A percentile compares a stretch with the other conserved stretches of the same genome.
phyloP scores from a whole-genome alignment of 352 stramenopile genomes.

The Pythium angustatum region DNA sequence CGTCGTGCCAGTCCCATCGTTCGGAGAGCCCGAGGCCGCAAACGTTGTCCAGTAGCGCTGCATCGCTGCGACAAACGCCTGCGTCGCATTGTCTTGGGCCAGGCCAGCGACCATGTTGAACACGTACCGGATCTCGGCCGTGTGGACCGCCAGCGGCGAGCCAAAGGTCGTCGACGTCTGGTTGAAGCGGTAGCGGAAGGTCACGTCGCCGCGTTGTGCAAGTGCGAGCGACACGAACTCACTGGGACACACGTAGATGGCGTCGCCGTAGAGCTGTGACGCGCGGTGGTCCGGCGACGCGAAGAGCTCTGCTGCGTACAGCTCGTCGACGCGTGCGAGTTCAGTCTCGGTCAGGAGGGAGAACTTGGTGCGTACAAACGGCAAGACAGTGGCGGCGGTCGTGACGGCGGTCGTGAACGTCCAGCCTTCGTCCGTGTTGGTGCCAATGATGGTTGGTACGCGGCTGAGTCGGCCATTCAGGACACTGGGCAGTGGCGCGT shows the following conservation, averaged over 20 bases:
- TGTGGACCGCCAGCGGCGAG: conserved; percentile 9
- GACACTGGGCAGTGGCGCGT: neutral
- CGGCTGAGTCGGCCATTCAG: neutral
- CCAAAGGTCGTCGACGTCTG: conserved; percentile 3
- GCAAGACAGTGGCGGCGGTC: neutral
- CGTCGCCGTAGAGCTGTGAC: conserved; percentile 12
- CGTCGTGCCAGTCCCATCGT: neutral
- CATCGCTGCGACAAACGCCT: neutral
- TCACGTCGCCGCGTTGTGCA: neutral
- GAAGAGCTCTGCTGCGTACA: conserved; percentile 14
- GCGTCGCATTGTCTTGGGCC: neutral
- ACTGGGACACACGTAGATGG: conserved; percentile 19
- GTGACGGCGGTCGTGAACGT: conserved; percentile 1
- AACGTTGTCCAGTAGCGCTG: conserved; percentile 21
- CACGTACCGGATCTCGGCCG: conserved; percentile 14
- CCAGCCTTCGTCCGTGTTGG: conserved; percentile 23
- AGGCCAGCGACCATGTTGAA: conserved; percentile 8
- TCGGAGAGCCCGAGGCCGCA: conserved; percentile 6
- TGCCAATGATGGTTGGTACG: conserved; percentile 18
- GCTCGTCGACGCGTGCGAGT: neutral
- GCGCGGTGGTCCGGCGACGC: conserved; percentile 3
- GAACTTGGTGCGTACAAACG: conserved; percentile 1
- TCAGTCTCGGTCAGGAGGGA: conserved; percentile 1
- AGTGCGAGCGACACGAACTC: neutral
- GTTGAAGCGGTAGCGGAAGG: conserved; percentile 22